Base-by-base conservation (phyloP, 495 filamentous ascomycete species). In the Articulospora tetracladia region DNA sequence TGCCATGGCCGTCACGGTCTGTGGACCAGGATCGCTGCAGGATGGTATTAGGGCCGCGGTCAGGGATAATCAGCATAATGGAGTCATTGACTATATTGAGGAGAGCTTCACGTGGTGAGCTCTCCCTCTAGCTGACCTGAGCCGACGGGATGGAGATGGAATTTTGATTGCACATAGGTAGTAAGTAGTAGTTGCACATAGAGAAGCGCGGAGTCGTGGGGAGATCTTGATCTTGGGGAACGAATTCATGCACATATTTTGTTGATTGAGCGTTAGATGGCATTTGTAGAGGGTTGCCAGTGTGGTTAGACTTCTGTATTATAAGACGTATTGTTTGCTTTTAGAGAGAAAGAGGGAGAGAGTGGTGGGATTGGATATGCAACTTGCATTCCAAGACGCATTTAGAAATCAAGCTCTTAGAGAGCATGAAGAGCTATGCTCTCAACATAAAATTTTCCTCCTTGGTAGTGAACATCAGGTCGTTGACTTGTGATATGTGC, bases 1-100 rank as follows among this genome's bases (percentile, higher is more conserved):
- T 22, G 90, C 92, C 3, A 92, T 96, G 87, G 87, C 83, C n/a
- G 93, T 97, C 55, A 82, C 86, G 24, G 90, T 96, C 17, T 97
- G 93, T 62, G 93, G 93, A 17, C 91, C 90, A 17, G 93, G 93
- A 8, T 77, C 82, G 23, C 72, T 98, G 64, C 86, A 85, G 24
- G 93, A 97, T 69, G 91, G 95, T 68, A 89, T 97, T 6, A 77
- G 94, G 51, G 76, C 78, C 15, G 88, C 90, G 15, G 86, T 89
- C 47, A 78, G 92, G 47, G 81, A 77, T 59, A 76, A 85, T 64
- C 85, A 93, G 68, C 77, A 78, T 47, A 58, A 68, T 44, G 78
- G 79, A 34, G 86, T 85, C 55, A 77, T 97, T 20, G 90, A 95
- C 66, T 93, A 93, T 65, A 76, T 91, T 34, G 91, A 97, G 73